phyloP scores from a whole-genome alignment of 306 rosid genomes.

The Hippophae tibetana region DNA sequence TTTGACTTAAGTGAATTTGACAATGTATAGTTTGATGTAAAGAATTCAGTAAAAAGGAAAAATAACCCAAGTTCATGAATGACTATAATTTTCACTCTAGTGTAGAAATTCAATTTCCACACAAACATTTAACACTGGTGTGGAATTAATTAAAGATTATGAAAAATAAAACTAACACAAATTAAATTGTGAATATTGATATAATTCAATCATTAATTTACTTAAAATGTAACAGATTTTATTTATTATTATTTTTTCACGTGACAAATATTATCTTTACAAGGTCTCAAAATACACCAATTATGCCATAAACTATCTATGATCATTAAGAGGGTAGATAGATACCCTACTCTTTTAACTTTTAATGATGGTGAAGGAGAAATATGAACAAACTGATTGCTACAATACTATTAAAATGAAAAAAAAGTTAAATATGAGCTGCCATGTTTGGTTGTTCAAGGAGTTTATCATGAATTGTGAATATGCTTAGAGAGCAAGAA shows the following conservation, averaged over 20 bases:
- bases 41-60: too few species aligned
- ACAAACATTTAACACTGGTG: too few species aligned
- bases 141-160: too few species aligned
- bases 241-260: not conserved
- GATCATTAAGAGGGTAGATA: not conserved
- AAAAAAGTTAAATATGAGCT: not conserved
- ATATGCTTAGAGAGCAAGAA: slow-evolving; percentile 37
- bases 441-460: slow-evolving; percentile 7
- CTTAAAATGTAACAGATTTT: too few species aligned
- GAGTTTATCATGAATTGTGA: slow-evolving; percentile 31
- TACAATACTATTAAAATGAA: slow-evolving; percentile 9
- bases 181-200: too few species aligned
- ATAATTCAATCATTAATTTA: too few species aligned
- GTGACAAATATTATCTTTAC: slow-evolving; percentile 17
- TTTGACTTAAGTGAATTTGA: too few species aligned
- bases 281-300: slow-evolving; percentile 6
- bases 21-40: too few species aligned
- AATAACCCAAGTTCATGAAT: too few species aligned
- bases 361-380: slow-evolving; percentile 30
- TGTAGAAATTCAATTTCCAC: too few species aligned
- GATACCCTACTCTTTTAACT: slow-evolving; percentile 23
- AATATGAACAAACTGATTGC: slow-evolving; percentile 16
- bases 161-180: too few species aligned
- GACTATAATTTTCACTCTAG: too few species aligned
- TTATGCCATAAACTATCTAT: slow-evolving; percentile 16